phyloP scores from a whole-genome alignment of 1,284 basidiomycete species.

The Puccinia hordei region DNA sequence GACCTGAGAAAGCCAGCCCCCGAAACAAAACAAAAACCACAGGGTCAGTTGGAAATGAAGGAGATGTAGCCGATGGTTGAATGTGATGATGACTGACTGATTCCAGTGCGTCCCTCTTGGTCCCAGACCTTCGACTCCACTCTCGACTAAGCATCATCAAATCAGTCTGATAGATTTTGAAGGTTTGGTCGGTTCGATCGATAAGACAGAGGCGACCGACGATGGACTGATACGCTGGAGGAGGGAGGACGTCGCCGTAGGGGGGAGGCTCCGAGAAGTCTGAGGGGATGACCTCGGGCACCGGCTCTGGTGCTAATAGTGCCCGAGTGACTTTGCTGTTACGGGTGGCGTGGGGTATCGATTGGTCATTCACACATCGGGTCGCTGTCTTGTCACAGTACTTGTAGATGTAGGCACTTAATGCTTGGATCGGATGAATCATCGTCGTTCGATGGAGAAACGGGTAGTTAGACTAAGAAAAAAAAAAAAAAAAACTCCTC shows the following conservation, averaged over 20 bases:
- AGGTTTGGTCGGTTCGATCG: slow-evolving; percentile 36
- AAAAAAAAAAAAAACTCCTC: too few relatives aligned
- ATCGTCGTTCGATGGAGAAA: too few relatives aligned
- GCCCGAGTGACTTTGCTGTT: background rate
- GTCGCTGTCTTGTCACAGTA: slow-evolving; percentile 6
- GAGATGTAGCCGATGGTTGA: too few relatives aligned
- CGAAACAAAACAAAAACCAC: background rate
- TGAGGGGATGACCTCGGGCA: background rate
- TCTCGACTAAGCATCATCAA: slow-evolving; percentile 33
- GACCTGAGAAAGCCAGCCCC: slow-evolving; percentile 19
- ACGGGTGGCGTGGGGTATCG: background rate
- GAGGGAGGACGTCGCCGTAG: slow-evolving; percentile 26
- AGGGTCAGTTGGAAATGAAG: background rate
- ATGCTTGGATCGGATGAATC: slow-evolving; percentile 4
- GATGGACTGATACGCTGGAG: slow-evolving; percentile 36
- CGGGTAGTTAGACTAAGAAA: too few relatives aligned
- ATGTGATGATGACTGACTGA: slow-evolving; percentile 14
- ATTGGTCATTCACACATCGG: background rate
- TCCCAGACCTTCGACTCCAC: slow-evolving; percentile 17
- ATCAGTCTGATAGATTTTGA: slow-evolving; percentile 49
- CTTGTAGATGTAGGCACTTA: slow-evolving; percentile 30
- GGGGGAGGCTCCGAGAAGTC: slow-evolving; percentile 29
- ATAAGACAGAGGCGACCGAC: slow-evolving; percentile 32
- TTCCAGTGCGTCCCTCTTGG: slow-evolving; percentile 31
- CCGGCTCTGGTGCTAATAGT: background rate